A percentile compares a stretch with the other conserved stretches of the same genome.
phyloP scores from a whole-genome alignment of 345 rosid species.

The Salix suchowensis region DNA sequence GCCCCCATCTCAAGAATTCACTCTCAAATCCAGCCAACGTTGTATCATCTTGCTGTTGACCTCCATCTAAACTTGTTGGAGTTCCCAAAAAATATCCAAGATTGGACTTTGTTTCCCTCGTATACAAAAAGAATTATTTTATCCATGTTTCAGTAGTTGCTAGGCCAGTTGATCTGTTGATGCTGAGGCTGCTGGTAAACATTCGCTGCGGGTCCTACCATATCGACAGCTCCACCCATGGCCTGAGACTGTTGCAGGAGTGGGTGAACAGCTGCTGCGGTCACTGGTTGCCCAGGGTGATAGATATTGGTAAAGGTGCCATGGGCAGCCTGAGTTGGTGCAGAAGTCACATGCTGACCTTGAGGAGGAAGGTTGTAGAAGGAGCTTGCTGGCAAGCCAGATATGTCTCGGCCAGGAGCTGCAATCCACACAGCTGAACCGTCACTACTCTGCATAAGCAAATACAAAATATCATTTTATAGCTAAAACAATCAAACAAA shows the following conservation, averaged over 20 bases:
- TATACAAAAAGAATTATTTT: constrained; percentile 31
- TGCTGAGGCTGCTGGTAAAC: constrained; percentile 94
- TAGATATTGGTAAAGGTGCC: constrained; percentile 61
- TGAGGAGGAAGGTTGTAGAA: constrained; percentile 81
- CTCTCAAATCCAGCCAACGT: constrained; percentile 29
- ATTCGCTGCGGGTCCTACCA: constrained; percentile 62
- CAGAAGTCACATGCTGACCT: constrained; percentile 74
- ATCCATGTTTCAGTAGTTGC: constrained; percentile 60
- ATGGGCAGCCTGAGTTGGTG: constrained; percentile 69
- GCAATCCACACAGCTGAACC: constrained; percentile 81
- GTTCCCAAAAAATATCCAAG: constrained; percentile 37
- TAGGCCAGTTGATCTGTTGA: constrained; percentile 83
- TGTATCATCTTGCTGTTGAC: constrained; percentile 26
- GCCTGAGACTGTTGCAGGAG: constrained; percentile 76
- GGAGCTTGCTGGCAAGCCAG: constrained; percentile 63
- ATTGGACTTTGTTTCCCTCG: constrained; percentile 31
- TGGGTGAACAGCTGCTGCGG: constrained; percentile 62
- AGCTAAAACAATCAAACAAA: not conserved
- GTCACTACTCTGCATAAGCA: constrained; percentile 68
- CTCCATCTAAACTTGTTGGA: constrained; percentile 37
- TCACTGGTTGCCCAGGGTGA: constrained; percentile 71
- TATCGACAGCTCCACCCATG: constrained; percentile 62
- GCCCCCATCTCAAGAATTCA: constrained; percentile 26
- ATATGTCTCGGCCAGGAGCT: constrained; percentile 68
- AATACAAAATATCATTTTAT: constrained; percentile 10